Base-by-base conservation (phyloP, 129 eudicot species). In the Escallonia rubra region DNA sequence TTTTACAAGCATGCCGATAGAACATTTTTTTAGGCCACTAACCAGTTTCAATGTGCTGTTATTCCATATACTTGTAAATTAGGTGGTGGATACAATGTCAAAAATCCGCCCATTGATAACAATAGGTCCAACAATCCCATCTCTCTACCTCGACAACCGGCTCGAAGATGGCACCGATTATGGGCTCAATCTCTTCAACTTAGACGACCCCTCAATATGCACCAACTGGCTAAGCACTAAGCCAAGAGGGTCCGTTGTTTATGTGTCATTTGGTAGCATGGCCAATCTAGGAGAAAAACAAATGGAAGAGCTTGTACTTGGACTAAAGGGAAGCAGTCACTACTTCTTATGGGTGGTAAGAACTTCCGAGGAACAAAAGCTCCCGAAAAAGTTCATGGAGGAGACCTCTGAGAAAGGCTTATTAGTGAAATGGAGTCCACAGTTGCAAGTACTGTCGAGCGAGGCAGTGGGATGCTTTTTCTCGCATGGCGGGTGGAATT, bases 121-220 rank as follows among this genome's bases (percentile, higher is more conserved):
- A 58, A 74, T 84, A n/a, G 96, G 96, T 41, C 96, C 96, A 49
- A 82, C 87, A 75, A 59, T 88, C 42, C 96, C 96, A 47, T 77
- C 86, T 1, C 65, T 43, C 50, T 82, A 67, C 57, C 43, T 88
- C 15, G 90, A 87, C 70, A 72, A 72, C 14, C 39, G 63, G 57
- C 63, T 68, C 23, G 67, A 65, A 14, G 44, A 69, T 43, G 78
- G 77, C 76, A 70, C 2, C 9, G 78, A 59, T n/a, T 79, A 84
- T 16, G 85, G 81, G 3, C 75, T 80, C 61, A 64, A 79, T 58
- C 84, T 88, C 65, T 79, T 68, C 56, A 5, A 59, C 8, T 12
- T 57, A 42, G 81, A 80, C 34, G 14, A 54, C 59, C 14, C 67
- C 1, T 67, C 80, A 38, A 59, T 43, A 2, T 65, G 57, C 61